These are phyloP conservation scores for Ilex paraguariensis DNA, from an alignment of 305 asterid genomes.

Conservation along the genomic window DNA sequence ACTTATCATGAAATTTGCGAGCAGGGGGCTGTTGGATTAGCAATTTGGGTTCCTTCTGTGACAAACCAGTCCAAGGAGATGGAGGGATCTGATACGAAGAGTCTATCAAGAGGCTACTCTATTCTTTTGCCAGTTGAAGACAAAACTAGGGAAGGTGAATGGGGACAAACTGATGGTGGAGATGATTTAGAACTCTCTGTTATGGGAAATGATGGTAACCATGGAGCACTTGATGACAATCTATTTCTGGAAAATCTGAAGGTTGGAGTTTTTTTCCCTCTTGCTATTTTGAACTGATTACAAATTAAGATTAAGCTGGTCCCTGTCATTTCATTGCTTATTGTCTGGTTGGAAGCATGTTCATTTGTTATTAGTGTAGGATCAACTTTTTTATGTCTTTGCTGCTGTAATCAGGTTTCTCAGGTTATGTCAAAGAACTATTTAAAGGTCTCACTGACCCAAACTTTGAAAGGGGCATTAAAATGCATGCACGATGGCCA, in stretches of 20 bases:
- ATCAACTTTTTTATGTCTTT: slow-evolving; percentile 4
- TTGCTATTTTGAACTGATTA: slow-evolving; percentile 10
- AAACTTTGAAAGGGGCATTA: slow-evolving; percentile 69
- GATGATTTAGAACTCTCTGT: slow-evolving; percentile 65
- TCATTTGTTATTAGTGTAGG: background rate
- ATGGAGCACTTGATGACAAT: slow-evolving; percentile 47
- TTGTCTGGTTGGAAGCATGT: slow-evolving; percentile 7
- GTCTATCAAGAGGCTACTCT: slow-evolving; percentile 50
- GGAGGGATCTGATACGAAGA: slow-evolving; percentile 46
- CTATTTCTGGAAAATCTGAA: slow-evolving; percentile 64
- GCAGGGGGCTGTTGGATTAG: slow-evolving; percentile 99
- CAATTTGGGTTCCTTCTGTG: slow-evolving; percentile 99
- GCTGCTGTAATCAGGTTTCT: slow-evolving; percentile 56
- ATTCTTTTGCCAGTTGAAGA: slow-evolving; percentile 60
- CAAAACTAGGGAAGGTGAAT: slow-evolving; percentile 33
- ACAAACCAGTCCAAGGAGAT: slow-evolving; percentile 69
- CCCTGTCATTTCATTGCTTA: slow-evolving; percentile 5
- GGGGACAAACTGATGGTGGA: slow-evolving; percentile 48
- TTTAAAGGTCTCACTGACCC: slow-evolving; percentile 52
- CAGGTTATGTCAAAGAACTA: slow-evolving; percentile 71
- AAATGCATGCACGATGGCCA: slow-evolving; percentile 66
- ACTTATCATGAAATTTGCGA: slow-evolving; percentile 14
- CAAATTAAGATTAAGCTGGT: slow-evolving; percentile 15
- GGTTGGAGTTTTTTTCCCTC: slow-evolving; percentile 35
- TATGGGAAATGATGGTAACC: slow-evolving; percentile 35